These are phyloP conservation scores for Elsinoe necatrix DNA, from an alignment of 2,329 filamentous ascomycete species.

Conservation along the genomic window DNA sequence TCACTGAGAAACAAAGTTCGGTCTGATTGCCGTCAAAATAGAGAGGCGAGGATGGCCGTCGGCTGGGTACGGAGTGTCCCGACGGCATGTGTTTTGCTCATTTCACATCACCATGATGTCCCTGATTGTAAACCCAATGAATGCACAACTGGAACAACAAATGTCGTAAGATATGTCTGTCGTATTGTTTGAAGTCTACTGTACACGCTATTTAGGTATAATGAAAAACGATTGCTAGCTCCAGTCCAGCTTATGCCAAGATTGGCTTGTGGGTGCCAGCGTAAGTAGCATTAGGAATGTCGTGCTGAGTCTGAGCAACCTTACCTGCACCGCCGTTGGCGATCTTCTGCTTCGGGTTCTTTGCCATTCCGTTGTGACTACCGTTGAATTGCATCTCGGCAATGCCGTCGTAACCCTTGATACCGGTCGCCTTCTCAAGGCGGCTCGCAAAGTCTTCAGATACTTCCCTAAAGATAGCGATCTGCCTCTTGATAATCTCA, in stretches of 20 bases:
- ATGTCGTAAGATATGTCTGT: not conserved
- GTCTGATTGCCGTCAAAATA: too few species aligned
- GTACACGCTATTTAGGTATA: constrained; percentile 2
- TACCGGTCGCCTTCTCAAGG: constrained; percentile 54
- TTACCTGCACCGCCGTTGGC: constrained; percentile 44
- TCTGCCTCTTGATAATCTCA: constrained; percentile 56
- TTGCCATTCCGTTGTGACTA: constrained; percentile 53
- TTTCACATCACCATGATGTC: too few species aligned
- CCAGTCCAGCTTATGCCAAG: constrained; percentile 4
- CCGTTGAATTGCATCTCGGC: constrained; percentile 50
- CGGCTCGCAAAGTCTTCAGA: constrained; percentile 49
- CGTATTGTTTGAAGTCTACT: not conserved
- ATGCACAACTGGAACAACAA: too few species aligned
- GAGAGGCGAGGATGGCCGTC: too few species aligned
- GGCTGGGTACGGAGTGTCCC: too few species aligned
- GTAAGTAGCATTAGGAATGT: constrained; percentile 43
- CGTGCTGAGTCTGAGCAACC: constrained; percentile 24
- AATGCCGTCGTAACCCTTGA: constrained; percentile 53
- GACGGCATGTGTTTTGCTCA: too few species aligned
- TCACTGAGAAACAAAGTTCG: too few species aligned
- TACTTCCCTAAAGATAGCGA: constrained; percentile 57
- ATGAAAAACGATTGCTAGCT: not conserved
- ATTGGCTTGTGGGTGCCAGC: constrained; percentile 34
- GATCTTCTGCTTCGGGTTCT: constrained; percentile 36
- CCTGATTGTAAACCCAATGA: too few species aligned